Conservation (phyloP, 306 rosid species). For the Prosopis cineraria region DNA sequence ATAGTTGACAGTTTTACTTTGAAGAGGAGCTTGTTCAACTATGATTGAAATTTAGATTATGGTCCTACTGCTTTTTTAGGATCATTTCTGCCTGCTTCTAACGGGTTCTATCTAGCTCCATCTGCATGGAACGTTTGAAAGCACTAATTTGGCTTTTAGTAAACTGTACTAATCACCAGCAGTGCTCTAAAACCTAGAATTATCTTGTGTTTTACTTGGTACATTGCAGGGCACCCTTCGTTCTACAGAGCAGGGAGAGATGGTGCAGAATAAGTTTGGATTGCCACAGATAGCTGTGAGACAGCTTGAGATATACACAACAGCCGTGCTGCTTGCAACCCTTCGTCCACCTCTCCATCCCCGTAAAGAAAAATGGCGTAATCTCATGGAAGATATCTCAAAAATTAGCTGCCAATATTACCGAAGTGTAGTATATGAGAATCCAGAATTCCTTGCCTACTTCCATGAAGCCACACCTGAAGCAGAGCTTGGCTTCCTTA, state of each 20-base stretch:
- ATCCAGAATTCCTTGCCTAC: conserved; percentile 83
- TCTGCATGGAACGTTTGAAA: background rate
- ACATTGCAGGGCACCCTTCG: conserved; percentile 76
- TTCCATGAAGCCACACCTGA: conserved; percentile 96
- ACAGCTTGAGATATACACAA: conserved; percentile 92
- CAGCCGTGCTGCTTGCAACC: conserved; percentile 95
- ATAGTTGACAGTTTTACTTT: background rate
- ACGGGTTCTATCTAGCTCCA: background rate
- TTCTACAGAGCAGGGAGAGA: conserved; percentile 97
- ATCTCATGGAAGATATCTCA: conserved; percentile 92
- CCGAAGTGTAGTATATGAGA: conserved; percentile 77
- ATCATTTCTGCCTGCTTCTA: conserved; percentile 19
- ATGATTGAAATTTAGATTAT: conserved; percentile 5
- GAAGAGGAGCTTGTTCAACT: conserved; percentile 7
- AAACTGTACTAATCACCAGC: background rate
- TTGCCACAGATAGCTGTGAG: conserved; percentile 89
- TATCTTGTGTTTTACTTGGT: conserved; percentile 3
- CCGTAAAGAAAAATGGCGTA: conserved; percentile 85
- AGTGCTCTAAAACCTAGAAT: conserved; percentile 16
- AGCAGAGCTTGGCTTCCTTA: conserved; percentile 95
- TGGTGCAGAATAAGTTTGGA: conserved; percentile 95
- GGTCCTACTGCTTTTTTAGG: conserved; percentile 5
- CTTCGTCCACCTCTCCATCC: conserved; percentile 87
- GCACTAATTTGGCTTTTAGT: conserved; percentile 5
- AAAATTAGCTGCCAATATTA: conserved; percentile 75